Base-by-base conservation (phyloP, 371 early-diverging fungal genomes). In the Batrachochytrium dendrobatidis region DNA sequence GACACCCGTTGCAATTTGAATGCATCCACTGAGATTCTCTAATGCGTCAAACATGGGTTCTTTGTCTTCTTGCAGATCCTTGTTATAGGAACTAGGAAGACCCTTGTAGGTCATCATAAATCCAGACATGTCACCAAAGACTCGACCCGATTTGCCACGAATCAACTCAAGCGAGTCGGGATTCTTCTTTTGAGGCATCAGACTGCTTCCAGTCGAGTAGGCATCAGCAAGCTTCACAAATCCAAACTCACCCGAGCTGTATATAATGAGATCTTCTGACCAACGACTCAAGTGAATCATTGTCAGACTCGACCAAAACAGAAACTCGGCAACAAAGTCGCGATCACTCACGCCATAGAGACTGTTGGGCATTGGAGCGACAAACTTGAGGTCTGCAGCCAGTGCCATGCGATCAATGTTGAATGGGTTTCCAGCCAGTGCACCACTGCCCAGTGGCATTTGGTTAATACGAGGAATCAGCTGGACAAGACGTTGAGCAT, bases 181-280 rank as follows among this genome's bases (percentile, higher is more conserved):
- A 78, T 97, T 97, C 84, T 95, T 95, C 79, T 97, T 97, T 70
- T 97, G 98, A 32, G 98, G 98, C 98, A 97, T 97, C 75, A 97
- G 73, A 65, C 91, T 91, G 70, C 90, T 89, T 3, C 98, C 98
- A n/a, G 95, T 97, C 81, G 80, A 83, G 77, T 94, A 95, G 17
- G 93, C 92, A 70, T 97, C 98, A 7, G 94, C 92, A 46, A 95
- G 75, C 59, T 79, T 76, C 26, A 94, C 89, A 70, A 93, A 95
- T 1, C 91, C 92, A 75, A 95, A 97, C 75, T 97, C 95, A 32
- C 84, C 83, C 6, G 86, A 71, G 34, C 87, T 86, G 75, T 94
- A 97, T 60, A 92, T 86, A 62, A 97, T 95, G 64, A 97, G 76
- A 70, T 97, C 98, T 71, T 97, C 98, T 5, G 94, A 83, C 35